These are phyloP conservation scores for Geotrichum histeridarum DNA, from an alignment of 1,139 yeast species.

Conservation along the genomic window DNA sequence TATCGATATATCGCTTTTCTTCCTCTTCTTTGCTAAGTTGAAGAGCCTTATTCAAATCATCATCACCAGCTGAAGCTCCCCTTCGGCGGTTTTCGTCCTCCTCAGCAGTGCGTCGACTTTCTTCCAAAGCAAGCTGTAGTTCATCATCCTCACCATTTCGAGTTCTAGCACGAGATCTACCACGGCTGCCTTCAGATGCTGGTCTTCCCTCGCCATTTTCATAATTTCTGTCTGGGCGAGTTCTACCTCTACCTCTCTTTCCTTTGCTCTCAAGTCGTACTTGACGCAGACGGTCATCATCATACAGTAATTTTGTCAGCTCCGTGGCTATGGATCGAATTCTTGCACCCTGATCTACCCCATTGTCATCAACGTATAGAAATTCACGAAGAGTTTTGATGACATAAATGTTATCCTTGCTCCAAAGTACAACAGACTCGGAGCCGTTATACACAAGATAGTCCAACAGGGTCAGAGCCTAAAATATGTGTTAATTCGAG, in stretches of 20 bases:
- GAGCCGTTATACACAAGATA: conserved; percentile 82
- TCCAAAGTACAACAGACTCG: conserved; percentile 90
- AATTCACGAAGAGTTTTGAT: conserved; percentile 91
- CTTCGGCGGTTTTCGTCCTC: conserved; percentile 64
- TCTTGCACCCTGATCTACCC: conserved; percentile 83
- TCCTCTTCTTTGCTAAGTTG: conserved; percentile 85
- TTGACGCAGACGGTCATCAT: conserved; percentile 74
- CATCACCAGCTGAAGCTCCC: conserved; percentile 35
- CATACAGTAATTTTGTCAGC: conserved; percentile 58
- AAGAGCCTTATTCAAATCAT: conserved; percentile 74
- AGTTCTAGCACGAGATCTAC: conserved; percentile 15
- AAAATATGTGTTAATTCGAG: conserved; percentile 36
- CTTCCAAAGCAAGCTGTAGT: conserved; percentile 73
- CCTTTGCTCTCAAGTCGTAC: conserved; percentile 60
- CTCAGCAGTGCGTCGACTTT: conserved; percentile 77
- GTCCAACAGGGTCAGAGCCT: conserved; percentile 67
- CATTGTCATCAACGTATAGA: conserved; percentile 72
- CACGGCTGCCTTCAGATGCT: conserved; percentile 4
- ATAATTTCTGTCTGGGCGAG: conserved; percentile 20
- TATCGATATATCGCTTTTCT: conserved; percentile 44
- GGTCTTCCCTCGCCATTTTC: conserved; percentile 22
- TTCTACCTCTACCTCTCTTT: conserved; percentile 25
- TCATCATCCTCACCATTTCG: conserved; percentile 63
- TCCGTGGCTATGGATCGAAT: conserved; percentile 89
- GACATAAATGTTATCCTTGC: conserved; percentile 81